Percentiles rank a stretch among this genome's conserved stretches.
These are phyloP conservation scores for Smallanthus sonchifolius DNA, from an alignment of 129 eudicot genomes.

Conservation along the genomic window DNA sequence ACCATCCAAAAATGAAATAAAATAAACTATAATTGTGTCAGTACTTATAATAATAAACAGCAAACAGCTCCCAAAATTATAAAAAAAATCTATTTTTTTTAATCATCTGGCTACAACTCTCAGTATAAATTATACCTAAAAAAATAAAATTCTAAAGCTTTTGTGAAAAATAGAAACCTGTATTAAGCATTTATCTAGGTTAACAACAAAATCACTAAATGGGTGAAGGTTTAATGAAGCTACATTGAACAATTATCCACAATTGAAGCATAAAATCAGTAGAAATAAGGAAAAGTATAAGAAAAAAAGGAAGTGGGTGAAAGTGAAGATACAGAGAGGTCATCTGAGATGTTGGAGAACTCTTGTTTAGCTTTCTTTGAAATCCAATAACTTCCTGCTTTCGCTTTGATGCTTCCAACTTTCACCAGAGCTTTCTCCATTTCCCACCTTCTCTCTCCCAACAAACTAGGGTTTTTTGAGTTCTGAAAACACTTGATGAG, in stretches of 20 bases:
- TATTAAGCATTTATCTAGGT: not conserved
- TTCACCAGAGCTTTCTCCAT: constrained; percentile 65
- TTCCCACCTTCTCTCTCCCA: constrained; percentile 17
- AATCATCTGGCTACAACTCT: not conserved
- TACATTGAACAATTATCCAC: constrained; percentile 16
- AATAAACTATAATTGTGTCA: not conserved
- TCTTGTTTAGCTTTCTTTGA: constrained; percentile 65
- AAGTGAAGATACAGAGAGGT: constrained; percentile 38
- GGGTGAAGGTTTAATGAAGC: not conserved
- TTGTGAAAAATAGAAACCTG: not conserved
- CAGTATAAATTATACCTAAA: not conserved
- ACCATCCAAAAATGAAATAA: not conserved
- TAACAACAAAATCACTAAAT: not conserved
- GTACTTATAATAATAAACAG: not conserved
- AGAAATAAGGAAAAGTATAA: not conserved
- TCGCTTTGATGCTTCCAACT: constrained; percentile 54
- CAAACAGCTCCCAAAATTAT: not conserved
- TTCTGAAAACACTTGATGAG: not conserved
- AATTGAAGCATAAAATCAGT: not conserved
- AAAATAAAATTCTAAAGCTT: not conserved
- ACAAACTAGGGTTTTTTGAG: constrained; percentile 13
- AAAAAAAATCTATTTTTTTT: not conserved
- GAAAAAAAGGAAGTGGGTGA: not conserved
- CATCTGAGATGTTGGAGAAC: constrained; percentile 49
- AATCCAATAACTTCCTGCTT: constrained; percentile 56